Base-by-base conservation (phyloP, 257 asterid genomes). In the Salvia rosmarinus region DNA sequence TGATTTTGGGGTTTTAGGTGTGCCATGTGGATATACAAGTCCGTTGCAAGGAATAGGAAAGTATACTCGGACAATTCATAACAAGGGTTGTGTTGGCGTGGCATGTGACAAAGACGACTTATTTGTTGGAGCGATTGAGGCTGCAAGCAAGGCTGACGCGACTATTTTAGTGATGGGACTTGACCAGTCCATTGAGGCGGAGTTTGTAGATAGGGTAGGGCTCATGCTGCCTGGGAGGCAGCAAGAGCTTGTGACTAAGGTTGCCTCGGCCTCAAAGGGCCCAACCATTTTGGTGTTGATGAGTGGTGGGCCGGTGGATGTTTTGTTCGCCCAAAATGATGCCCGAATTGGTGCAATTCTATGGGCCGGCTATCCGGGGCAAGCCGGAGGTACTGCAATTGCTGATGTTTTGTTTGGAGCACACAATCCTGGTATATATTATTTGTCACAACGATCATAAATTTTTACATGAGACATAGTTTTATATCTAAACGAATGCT, bases 361-460 rank as follows among this genome's bases (percentile, higher is more conserved):
- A 16, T 90, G 96, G 96, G 96, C 42, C 7, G 96, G 96, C 2
- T 90, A 88, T 54, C 95, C 95, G 1, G 96, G 93, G 11, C 92
- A 90, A 68, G 89, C 85, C 1, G 96, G 96, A 9, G 95, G 95
- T 0, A 78, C 87, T 10, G 96, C 95, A 0, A 83, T 90, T 74
- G 91, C 91, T 2, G 88, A 88, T 75, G 80, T 88, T 46, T 71
- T 90, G 14, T 90, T 85, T 51, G 96, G 96, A 76, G 52, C 71
- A 0, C 88, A 88, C 68, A 88, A 90, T 75, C 96, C 96, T 35
- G 94, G 91, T 82, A 8, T 37, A 1, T 28, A 6, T n/a, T 37
- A 7, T 37, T 37, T 5, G 11, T 37, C 7, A 37, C 9, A 1
- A 28, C 32, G 4, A 28, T 37, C 6, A 5, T 37, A 1, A 37